A percentile compares a stretch with the other conserved stretches of the same genome.
Conservation (phyloP, 2,329 filamentous ascomycete species). For the Cladorrhinum sp. region DNA sequence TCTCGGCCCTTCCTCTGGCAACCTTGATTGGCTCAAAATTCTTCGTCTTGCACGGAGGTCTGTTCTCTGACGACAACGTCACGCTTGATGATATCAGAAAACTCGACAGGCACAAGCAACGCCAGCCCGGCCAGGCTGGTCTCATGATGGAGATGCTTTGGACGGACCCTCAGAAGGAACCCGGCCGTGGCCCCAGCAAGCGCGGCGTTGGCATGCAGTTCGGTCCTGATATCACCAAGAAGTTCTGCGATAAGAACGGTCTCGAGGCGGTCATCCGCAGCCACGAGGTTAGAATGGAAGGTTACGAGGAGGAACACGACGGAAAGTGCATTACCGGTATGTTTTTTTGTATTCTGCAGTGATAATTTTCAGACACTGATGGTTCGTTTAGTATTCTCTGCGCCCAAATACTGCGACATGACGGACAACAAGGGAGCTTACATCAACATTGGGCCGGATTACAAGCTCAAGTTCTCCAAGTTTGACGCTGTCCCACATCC, state of each 20-base stretch:
- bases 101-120: conserved; percentile 83
- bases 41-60: conserved; percentile 87
- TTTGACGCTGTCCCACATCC: conserved; percentile 98
- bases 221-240: conserved; percentile 91
- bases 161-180: conserved; percentile 88
- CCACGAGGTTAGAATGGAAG: conserved; percentile 97
- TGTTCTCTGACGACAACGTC: conserved; percentile 93
- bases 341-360: conserved; percentile 27
- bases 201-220: conserved; percentile 95
- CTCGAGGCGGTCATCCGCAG: conserved; percentile 93
- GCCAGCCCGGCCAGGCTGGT: conserved; percentile 87
- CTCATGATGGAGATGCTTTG: conserved; percentile 99
- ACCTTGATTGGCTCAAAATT: conserved; percentile 89
- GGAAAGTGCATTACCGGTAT: conserved; percentile 89
- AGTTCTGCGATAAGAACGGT: conserved; percentile 94
- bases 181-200: conserved; percentile 91
- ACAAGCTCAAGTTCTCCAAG: conserved; percentile 87
- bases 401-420: conserved; percentile 94
- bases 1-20: conserved; percentile 88
- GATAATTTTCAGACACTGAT: conserved; percentile 27
- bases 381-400: conserved; percentile 73
- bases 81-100: conserved; percentile 92
- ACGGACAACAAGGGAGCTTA: conserved; percentile 98
- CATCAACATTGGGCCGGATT: conserved; percentile 91
- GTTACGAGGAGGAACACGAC: conserved; percentile 97